phyloP scores from a whole-genome alignment of 129 eudicot species.

The Flaveria robusta region DNA sequence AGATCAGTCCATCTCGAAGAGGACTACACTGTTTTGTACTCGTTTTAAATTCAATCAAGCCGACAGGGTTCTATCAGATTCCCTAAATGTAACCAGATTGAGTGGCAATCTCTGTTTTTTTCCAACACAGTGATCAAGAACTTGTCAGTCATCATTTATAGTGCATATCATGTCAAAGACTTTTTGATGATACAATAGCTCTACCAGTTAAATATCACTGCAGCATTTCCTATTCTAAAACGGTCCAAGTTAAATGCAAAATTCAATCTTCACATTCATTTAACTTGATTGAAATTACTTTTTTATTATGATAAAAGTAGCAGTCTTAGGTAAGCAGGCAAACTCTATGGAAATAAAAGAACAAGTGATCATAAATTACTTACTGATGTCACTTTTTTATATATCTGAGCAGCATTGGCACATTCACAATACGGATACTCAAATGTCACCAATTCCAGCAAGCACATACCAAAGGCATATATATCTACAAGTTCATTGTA shows the following conservation, averaged over 20 bases:
- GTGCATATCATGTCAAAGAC: neutral
- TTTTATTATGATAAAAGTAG: neutral
- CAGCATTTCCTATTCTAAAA: constrained; percentile 7
- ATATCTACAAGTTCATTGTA: constrained; percentile 96
- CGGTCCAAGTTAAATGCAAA: neutral
- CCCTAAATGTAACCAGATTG: constrained; percentile 9
- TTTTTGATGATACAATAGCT: neutral
- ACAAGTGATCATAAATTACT: constrained; percentile 29
- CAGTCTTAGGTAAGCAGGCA: neutral
- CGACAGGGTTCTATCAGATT: no score
- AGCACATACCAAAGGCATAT: constrained; percentile 98
- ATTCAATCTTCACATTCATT: neutral
- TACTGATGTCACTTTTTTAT: constrained; percentile 91
- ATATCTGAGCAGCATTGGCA: constrained; percentile 95
- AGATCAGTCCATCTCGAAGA: no score
- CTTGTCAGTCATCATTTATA: neutral
- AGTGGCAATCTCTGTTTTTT: neutral
- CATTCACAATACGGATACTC: constrained; percentile 97
- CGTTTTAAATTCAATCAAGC: no score
- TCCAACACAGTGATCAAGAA: neutral
- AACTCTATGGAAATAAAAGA: constrained; percentile 6
- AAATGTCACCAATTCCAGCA: constrained; percentile 90
- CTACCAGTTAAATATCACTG: neutral
- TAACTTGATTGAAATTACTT: constrained; percentile 12
- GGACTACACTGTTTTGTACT: no score